These are phyloP conservation scores for Neurospora sp. DNA, from an alignment of 495 filamentous ascomycete genomes.

Conservation along the genomic window DNA sequence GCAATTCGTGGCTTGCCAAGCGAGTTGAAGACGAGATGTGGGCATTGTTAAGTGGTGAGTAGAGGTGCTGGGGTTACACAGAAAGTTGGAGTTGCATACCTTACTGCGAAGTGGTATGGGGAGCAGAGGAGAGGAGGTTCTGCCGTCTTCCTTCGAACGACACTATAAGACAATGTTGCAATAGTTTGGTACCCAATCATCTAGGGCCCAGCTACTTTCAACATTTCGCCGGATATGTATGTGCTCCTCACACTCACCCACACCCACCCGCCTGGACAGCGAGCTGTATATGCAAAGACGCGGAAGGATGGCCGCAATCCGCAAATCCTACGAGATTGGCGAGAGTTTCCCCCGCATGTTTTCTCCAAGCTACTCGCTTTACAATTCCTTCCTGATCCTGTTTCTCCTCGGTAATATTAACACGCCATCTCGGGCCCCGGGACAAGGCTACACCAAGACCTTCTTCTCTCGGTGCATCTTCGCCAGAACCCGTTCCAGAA, in stretches of 20 bases:
- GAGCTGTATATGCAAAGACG: not conserved
- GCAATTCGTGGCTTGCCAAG: constrained; percentile 45
- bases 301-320: not conserved
- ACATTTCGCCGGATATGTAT: not conserved
- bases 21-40: constrained; percentile 24
- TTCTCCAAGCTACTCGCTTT: not conserved
- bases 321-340: not conserved
- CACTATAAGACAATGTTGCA: not conserved
- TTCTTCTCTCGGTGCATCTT: not conserved
- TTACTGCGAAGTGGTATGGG: not conserved
- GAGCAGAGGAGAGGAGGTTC: not conserved
- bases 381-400: not conserved
- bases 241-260: not conserved
- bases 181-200: not conserved
- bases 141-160: not conserved
- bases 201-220: not conserved
- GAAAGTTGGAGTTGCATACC: not conserved
- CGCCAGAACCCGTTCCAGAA: not conserved
- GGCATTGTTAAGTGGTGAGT: constrained; percentile 1
- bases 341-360: not conserved
- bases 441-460: not conserved
- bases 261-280: not conserved
- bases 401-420: not conserved
- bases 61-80: not conserved
- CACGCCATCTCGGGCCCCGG: not conserved